Percentiles rank a stretch among this genome's conserved stretches.
These are phyloP conservation scores for Xanthoparmelia taractica DNA, from an alignment of 495 filamentous ascomycete genomes.

Conservation along the genomic window DNA sequence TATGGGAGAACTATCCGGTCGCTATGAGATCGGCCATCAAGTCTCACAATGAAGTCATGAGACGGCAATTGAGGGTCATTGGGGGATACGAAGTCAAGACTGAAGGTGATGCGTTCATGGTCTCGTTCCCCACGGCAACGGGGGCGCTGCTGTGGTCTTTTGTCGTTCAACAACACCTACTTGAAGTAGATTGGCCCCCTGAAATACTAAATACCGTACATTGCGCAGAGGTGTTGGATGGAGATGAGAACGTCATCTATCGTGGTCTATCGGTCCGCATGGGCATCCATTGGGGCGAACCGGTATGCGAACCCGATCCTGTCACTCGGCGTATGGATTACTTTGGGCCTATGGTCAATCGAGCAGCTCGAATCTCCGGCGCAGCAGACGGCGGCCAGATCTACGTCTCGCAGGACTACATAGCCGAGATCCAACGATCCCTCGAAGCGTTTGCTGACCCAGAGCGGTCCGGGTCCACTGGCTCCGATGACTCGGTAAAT, in stretches of 20 bases:
- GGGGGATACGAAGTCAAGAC: constrained; percentile 99
- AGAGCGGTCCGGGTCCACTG: constrained; percentile 59
- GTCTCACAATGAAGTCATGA: constrained; percentile 92
- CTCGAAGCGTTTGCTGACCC: constrained; percentile 75
- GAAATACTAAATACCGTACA: constrained; percentile 84
- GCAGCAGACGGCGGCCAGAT: constrained; percentile 98
- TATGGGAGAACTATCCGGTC: constrained; percentile 94
- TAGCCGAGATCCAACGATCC: constrained; percentile 86
- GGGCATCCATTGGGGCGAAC: constrained; percentile 92
- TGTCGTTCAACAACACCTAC: constrained; percentile 76
- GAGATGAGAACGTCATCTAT: constrained; percentile 84
- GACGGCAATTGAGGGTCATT: constrained; percentile 83
- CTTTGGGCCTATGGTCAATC: constrained; percentile 98
- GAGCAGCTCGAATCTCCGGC: constrained; percentile 82
- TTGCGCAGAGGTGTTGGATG: constrained; percentile 72
- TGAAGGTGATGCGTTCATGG: constrained; percentile 99
- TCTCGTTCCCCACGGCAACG: constrained; percentile 91
- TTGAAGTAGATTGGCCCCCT: constrained; percentile 85
- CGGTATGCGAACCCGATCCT: constrained; percentile 89
- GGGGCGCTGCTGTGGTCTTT: constrained; percentile 93
- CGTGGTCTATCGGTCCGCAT: constrained; percentile 90
- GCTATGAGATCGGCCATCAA: constrained; percentile 95
- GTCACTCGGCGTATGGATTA: constrained; percentile 99
- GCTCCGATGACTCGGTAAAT: constrained; percentile 59
- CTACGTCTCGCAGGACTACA: constrained; percentile 92